phyloP scores from a whole-genome alignment of 805 yeast genomes.

The Wickerhamia fluorescens region DNA sequence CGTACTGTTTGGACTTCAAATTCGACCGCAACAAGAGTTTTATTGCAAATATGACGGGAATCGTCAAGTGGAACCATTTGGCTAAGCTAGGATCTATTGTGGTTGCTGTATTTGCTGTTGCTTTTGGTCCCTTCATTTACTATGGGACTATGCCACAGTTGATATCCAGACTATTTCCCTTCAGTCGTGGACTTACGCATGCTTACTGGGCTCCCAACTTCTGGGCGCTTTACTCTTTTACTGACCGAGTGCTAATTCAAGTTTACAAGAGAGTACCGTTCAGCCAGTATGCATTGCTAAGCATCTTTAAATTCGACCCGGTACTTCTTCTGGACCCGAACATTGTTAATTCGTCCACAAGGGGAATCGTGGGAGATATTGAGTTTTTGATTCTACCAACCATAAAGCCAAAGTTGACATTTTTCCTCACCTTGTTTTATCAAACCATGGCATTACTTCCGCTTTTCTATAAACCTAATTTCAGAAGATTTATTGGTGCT shows the following conservation, averaged over 20 bases:
- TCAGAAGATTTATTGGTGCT: constrained; percentile 73
- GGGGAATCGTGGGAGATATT: constrained; percentile 91
- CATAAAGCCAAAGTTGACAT: constrained; percentile 71
- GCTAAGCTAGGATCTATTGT: constrained; percentile 60
- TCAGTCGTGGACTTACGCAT: constrained; percentile 90
- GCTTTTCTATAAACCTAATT: constrained; percentile 59
- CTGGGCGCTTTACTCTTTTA: constrained; percentile 90
- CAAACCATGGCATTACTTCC: constrained; percentile 76
- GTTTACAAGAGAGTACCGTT: constrained; percentile 31
- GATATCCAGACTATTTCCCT: constrained; percentile 74
- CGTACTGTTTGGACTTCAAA: constrained; percentile 52
- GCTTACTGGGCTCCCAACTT: constrained; percentile 99
- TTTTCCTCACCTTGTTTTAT: constrained; percentile 74
- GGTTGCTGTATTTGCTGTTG: constrained; percentile 49
- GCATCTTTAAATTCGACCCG: constrained; percentile 40
- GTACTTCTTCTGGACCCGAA: constrained; percentile 24
- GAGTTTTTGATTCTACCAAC: constrained; percentile 75
- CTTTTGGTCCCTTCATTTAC: constrained; percentile 74
- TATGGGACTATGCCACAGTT: constrained; percentile 58
- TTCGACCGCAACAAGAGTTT: constrained; percentile 17
- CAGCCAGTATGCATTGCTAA: constrained; percentile 20
- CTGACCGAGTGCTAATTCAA: constrained; percentile 62
- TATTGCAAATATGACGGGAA: constrained; percentile 23
- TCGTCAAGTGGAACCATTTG: constrained; percentile 49
- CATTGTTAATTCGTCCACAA: constrained; percentile 41